A percentile compares a stretch with the other conserved stretches of the same genome.
These are phyloP conservation scores for Linum lewisii DNA, from an alignment of 345 rosid species.

Conservation along the genomic window DNA sequence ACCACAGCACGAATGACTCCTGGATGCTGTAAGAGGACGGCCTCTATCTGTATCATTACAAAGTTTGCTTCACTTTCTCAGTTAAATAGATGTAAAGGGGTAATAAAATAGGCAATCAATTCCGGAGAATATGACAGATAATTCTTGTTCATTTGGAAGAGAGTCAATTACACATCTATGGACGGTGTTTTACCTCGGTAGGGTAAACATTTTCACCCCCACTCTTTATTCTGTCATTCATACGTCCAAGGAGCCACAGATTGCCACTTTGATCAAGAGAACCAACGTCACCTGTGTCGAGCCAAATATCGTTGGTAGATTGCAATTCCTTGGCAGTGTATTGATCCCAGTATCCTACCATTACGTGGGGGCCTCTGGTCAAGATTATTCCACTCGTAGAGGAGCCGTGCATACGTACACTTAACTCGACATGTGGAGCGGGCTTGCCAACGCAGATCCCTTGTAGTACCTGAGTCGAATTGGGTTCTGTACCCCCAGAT, in stretches of 20 bases:
- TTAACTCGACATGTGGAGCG: conserved; percentile 68
- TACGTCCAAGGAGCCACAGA: conserved; percentile 74
- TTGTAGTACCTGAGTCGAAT: conserved; percentile 24
- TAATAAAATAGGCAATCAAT: too few relatives aligned
- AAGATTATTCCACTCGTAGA: conserved; percentile 46
- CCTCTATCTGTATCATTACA: conserved; percentile 43
- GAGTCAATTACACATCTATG: neutral
- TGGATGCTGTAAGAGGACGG: conserved; percentile 43
- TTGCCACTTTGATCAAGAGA: conserved; percentile 44
- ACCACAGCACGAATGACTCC: conserved; percentile 45
- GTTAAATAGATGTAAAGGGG: too few relatives aligned
- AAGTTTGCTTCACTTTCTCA: conserved; percentile 6
- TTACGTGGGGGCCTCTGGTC: conserved; percentile 73
- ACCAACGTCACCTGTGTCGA: conserved; percentile 80
- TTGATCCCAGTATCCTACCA: conserved; percentile 65
- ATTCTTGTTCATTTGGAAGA: neutral
- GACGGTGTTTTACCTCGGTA: conserved; percentile 48
- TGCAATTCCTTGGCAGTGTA: conserved; percentile 20
- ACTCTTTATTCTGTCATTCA: conserved; percentile 61
- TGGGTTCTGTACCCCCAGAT: conserved; percentile 9
- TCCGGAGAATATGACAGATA: neutral
- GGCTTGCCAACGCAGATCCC: conserved; percentile 80
- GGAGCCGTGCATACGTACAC: conserved; percentile 33
- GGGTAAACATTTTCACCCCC: conserved; percentile 89
- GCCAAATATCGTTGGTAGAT: conserved; percentile 35